Conservation (phyloP, 2,329 filamentous ascomycete species). For the Botrytis paeoniae region DNA sequence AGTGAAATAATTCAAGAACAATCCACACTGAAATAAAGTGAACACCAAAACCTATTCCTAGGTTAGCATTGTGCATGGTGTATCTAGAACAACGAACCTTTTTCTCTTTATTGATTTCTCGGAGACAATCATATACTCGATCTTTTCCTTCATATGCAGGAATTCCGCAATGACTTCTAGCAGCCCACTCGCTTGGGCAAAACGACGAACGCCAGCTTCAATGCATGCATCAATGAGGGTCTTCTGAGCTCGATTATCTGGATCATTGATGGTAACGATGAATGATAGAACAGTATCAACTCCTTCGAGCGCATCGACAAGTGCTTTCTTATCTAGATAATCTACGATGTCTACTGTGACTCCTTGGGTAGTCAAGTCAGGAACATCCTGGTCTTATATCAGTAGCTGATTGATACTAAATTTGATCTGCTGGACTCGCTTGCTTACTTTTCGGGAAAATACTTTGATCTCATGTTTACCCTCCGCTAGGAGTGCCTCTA, state of each 20-base stretch:
- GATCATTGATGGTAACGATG: slow-evolving; percentile 34
- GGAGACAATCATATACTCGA: slow-evolving; percentile 42
- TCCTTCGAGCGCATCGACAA: slow-evolving; percentile 40
- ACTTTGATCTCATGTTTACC: slow-evolving; percentile 53
- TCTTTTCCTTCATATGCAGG: slow-evolving; percentile 47
- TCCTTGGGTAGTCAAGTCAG: slow-evolving; percentile 18
- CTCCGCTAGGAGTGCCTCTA: slow-evolving; percentile 48
- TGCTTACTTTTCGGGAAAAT: slow-evolving; percentile 45
- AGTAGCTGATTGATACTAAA: background rate
- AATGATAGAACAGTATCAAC: slow-evolving; percentile 53
- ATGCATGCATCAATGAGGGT: slow-evolving; percentile 41
- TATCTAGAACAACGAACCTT: slow-evolving; percentile 32
- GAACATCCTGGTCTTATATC: background rate
- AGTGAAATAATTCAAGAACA: slow-evolving; percentile 50
- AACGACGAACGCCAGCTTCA: slow-evolving; percentile 39
- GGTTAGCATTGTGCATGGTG: background rate
- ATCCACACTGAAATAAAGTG: slow-evolving; percentile 48
- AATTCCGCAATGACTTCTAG: slow-evolving; percentile 41
- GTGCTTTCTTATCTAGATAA: slow-evolving; percentile 41
- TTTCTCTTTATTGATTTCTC: slow-evolving; percentile 42
- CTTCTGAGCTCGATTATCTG: slow-evolving; percentile 33
- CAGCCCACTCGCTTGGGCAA: slow-evolving; percentile 40
- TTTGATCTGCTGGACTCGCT: background rate
- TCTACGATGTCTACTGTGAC: slow-evolving; percentile 44
- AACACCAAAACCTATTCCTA: slow-evolving; percentile 33